A percentile compares a stretch with the other conserved stretches of the same genome.
Evolutionary conservation across 345 rosid species (phyloP).

Genomic region (Acer campestre): DNA sequence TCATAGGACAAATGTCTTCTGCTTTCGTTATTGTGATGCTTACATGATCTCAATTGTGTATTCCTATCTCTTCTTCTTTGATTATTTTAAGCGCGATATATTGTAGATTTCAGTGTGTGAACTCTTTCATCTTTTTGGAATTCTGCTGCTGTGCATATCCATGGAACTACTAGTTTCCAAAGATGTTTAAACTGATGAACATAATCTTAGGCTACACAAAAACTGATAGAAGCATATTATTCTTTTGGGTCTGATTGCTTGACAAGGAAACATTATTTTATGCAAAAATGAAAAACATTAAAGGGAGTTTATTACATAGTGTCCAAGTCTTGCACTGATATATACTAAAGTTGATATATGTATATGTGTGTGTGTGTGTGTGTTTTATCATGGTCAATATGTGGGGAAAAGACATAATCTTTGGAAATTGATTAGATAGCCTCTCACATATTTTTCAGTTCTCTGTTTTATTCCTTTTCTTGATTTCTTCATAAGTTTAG

Average conservation of each 20-base stretch:
- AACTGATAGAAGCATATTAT: background rate
- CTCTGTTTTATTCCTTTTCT: background rate
- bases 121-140: background rate
- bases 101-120: background rate
- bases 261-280: background rate
- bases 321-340: background rate
- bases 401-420: background rate
- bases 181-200: background rate
- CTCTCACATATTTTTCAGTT: background rate
- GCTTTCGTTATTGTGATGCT: background rate
- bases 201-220: background rate
- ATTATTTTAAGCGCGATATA: background rate
- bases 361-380: no score
- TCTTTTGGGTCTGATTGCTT: constrained; percentile 6
- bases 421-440: background rate
- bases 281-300: background rate
- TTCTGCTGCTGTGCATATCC: background rate
- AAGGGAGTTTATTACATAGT: background rate
- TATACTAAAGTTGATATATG: background rate
- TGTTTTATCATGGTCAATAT: background rate
- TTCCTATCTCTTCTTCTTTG: background rate
- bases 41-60: background rate
- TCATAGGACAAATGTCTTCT: background rate
- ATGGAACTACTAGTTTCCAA: background rate
- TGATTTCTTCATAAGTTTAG: background rate